Percentiles rank a stretch among this genome's conserved stretches.
These are phyloP conservation scores for Solanum appendiculatum DNA, from an alignment of 257 asterid species.

Conservation along the genomic window DNA sequence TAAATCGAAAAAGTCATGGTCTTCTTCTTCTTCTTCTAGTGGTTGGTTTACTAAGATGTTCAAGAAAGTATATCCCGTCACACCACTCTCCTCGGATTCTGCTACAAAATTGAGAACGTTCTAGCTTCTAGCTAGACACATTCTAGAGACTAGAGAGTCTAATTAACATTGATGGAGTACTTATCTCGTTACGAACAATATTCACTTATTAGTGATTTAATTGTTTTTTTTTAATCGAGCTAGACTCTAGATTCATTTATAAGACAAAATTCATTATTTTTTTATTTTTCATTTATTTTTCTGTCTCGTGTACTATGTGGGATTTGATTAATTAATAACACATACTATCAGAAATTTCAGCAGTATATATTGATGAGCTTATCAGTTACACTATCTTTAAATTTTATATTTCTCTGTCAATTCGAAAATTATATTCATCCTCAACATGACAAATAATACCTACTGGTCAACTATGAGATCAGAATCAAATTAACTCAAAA, in stretches of 20 bases:
- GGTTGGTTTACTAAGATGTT: background rate
- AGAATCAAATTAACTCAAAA: background rate
- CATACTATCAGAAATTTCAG: background rate
- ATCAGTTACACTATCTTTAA: background rate
- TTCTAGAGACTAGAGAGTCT: background rate
- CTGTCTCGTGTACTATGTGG: background rate
- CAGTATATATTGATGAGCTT: background rate
- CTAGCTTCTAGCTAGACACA: background rate
- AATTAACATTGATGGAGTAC: background rate
- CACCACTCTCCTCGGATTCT: background rate
- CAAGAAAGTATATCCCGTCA: background rate
- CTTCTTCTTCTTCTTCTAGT: background rate
- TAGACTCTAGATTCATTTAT: background rate
- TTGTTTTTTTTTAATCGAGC: background rate
- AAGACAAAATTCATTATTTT: background rate
- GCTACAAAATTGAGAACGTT: background rate
- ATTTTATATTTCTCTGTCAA: background rate
- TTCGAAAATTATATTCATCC: background rate
- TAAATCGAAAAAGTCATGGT: background rate
- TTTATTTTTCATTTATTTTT: too few species aligned
- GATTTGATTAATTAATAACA: background rate
- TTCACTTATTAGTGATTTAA: background rate
- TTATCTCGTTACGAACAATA: background rate
- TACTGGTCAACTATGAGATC: background rate
- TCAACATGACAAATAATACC: background rate